Conservation (phyloP, 768 basidiomycete genomes). For the Phylloporus sp. region DNA sequence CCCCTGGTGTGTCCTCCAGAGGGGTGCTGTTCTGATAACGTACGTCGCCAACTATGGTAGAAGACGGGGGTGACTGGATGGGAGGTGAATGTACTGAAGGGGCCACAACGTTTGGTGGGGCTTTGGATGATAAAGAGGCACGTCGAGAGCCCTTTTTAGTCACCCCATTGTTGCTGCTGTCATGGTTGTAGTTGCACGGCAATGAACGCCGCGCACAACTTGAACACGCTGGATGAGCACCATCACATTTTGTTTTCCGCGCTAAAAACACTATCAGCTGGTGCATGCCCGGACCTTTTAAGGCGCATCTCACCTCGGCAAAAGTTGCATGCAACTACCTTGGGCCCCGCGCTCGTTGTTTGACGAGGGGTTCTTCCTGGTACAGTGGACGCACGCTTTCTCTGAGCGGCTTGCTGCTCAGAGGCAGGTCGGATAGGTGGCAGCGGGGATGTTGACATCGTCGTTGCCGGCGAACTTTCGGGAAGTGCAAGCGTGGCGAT, state of each 20-base stretch:
- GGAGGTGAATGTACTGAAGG: slow-evolving; percentile 48
- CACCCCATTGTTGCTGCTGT: slow-evolving; percentile 34
- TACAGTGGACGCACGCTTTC: slow-evolving; percentile 67
- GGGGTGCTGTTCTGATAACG: slow-evolving; percentile 33
- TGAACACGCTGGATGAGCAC: slow-evolving; percentile 78
- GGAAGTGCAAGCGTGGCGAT: slow-evolving; percentile 67
- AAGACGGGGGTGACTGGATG: slow-evolving; percentile 50
- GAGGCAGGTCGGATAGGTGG: slow-evolving; percentile 64
- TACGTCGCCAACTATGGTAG: slow-evolving; percentile 32
- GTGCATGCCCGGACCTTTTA: slow-evolving; percentile 2
- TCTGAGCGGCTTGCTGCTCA: slow-evolving; percentile 62
- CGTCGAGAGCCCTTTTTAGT: slow-evolving; percentile 43
- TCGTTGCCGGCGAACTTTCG: slow-evolving; percentile 49
- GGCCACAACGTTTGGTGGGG: slow-evolving; percentile 16
- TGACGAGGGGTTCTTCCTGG: slow-evolving; percentile 59
- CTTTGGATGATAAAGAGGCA: slow-evolving; percentile 50
- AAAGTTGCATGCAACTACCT: slow-evolving; percentile 86
- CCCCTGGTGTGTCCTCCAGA: slow-evolving; percentile 39
- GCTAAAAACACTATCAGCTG: slow-evolving; percentile 39
- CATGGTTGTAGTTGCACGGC: slow-evolving; percentile 79
- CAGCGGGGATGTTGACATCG: slow-evolving; percentile 61
- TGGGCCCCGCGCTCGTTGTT: slow-evolving; percentile 68
- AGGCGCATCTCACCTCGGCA: slow-evolving; percentile 69
- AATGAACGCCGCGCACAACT: slow-evolving; percentile 77
- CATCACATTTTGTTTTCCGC: slow-evolving; percentile 87